Evolutionary conservation across 805 yeast genomes (phyloP), one percentile per base, ranked within the genome.

Genomic region (Schwanniomyces occidentalis): DNA sequence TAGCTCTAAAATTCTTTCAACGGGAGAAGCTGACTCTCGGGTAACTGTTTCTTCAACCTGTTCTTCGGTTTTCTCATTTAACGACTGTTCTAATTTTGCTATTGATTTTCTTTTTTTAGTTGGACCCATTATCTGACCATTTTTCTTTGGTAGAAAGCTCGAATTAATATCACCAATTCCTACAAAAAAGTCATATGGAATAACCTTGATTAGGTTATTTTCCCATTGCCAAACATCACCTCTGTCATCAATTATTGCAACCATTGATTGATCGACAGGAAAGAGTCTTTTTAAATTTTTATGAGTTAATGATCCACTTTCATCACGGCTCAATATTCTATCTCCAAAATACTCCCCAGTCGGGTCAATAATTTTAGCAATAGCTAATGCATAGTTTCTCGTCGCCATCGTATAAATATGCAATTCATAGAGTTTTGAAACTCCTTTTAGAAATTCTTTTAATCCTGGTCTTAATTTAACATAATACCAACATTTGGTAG

Each of bases 211-310:
- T 48, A 93, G 65, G 54, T 93, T 90, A 8, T 84, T 80, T 46
- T 88, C 85, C 99, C 99, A 93, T 52, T 85, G 86, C 99, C 99
- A 93, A 14, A 93, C 99, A 58, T 93, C 99, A 3, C 97, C 99
- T 56, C 99, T 76, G 58, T 93, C 99, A 59, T 93, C 99, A 40
- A 93, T 93, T 29, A 93, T 82, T 2, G 86, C 93, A 20, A 93
- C 99, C 95, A 93, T 85, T 12, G 95, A 83, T 16, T 95, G 95
- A 46, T 91, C 96, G 2, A 91, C 95, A 0, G 99, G 99, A 51
- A 93, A 93, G 36, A 93, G 69, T 42, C 98, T 70, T 51, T 85
- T 82, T 41, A 93, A 67, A 23, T 91, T 86, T 54, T 93, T 93
- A 46, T 86, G 95, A 2, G 96, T 83, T 42, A 91, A 62, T 5